Evolutionary conservation across 495 filamentous ascomycete species (phyloP).

Genomic region (Lasiosphaeria miniovina): DNA sequence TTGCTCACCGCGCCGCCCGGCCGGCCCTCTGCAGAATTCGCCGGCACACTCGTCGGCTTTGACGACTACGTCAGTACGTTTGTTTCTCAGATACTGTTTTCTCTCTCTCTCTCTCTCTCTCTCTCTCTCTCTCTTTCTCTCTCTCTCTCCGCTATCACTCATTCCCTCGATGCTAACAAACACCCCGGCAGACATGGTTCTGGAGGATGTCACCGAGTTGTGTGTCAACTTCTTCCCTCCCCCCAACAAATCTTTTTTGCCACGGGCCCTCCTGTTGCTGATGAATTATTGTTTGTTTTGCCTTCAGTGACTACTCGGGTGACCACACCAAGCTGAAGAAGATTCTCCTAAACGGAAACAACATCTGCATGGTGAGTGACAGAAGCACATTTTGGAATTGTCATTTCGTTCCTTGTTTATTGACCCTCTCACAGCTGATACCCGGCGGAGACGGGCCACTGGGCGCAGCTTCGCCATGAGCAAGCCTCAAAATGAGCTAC

Average conservation of each 20-base stretch:
- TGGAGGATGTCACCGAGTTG: constrained; percentile 97
- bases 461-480: constrained; percentile 23
- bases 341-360: constrained; percentile 96
- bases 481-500: neutral
- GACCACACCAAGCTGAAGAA: constrained; percentile 83
- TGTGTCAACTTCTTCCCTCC: constrained; percentile 43
- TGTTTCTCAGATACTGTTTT: neutral
- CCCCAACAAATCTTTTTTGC: neutral
- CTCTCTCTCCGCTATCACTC: constrained; percentile 4
- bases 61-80: constrained; percentile 98
- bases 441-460: constrained; percentile 80
- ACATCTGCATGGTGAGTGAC: constrained; percentile 88
- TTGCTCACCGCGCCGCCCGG: constrained; percentile 71
- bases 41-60: constrained; percentile 88
- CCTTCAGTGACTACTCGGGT: constrained; percentile 77
- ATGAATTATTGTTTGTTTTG: neutral
- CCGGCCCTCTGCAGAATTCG: constrained; percentile 65
- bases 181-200: constrained; percentile 76
- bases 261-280: neutral
- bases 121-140: neutral
- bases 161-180: neutral
- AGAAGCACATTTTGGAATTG: constrained; percentile 5
- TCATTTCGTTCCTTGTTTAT: neutral
- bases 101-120: too few relatives aligned
- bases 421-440: constrained; percentile 59